These are phyloP conservation scores for Trichosanthes cucumerina DNA, from an alignment of 306 rosid species.

Conservation along the genomic window DNA sequence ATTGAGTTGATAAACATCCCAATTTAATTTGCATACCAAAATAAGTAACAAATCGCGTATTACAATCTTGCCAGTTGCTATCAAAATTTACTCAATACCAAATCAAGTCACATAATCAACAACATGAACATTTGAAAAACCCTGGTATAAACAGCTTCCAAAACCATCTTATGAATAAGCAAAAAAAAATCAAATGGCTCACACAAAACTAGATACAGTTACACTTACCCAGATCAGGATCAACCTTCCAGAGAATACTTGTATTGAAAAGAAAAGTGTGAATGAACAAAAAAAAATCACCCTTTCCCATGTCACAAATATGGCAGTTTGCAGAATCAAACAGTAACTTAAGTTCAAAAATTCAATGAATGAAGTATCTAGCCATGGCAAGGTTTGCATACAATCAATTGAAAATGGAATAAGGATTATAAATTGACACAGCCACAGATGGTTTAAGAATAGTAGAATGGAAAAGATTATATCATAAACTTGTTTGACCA, in stretches of 20 bases:
- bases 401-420: background rate
- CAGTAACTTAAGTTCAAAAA: background rate
- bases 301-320: background rate
- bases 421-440: background rate
- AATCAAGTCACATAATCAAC: no score
- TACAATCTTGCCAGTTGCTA: no score
- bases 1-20: no score
- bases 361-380: background rate
- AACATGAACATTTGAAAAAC: no score
- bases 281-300: background rate
- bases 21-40: no score
- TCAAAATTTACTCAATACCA: no score
- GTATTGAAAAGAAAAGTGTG: no score
- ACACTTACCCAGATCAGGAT: background rate
- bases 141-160: no score
- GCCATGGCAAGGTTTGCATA: background rate
- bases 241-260: background rate
- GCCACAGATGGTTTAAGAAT: background rate
- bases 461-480: background rate
- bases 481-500: background rate
- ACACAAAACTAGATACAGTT: no score
- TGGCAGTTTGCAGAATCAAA: background rate
- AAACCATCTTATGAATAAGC: no score
- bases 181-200: no score
- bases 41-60: no score